phyloP scores from a whole-genome alignment of 192 early-diverging fungal species.

The Phlyctochytrium arcticum region DNA sequence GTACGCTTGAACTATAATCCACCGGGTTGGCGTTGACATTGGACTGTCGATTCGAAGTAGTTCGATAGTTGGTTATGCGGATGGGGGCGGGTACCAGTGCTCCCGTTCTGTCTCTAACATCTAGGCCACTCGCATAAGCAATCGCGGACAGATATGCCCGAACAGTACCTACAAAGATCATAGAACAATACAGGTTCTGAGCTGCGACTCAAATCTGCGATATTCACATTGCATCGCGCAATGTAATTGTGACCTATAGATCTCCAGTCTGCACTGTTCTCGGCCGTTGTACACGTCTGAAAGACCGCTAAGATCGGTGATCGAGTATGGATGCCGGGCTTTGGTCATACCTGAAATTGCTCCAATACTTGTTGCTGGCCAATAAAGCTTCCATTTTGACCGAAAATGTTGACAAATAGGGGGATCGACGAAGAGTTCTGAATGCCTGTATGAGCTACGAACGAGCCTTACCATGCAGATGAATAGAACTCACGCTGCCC shows the following conservation, averaged over 20 bases:
- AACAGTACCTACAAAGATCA: constrained; percentile 40
- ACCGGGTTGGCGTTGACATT: constrained; percentile 17
- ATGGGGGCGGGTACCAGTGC: constrained; percentile 41
- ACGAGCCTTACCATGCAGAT: too few relatives aligned
- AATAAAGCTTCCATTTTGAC: too few relatives aligned
- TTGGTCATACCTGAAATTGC: too few relatives aligned
- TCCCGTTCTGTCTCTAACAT: constrained; percentile 26
- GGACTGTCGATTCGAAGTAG: constrained; percentile 1
- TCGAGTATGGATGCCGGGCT: too few relatives aligned
- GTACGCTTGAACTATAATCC: constrained; percentile 19
- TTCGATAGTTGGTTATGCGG: constrained; percentile 32
- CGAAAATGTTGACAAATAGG: too few relatives aligned
- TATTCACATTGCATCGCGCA: constrained; percentile 30
- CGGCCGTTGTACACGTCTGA: too few relatives aligned
- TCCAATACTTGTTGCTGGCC: too few relatives aligned
- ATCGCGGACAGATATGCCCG: background rate
- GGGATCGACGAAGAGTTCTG: too few relatives aligned
- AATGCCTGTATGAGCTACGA: too few relatives aligned
- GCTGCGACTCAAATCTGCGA: constrained; percentile 16
- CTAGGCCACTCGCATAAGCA: background rate
- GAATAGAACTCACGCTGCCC: too few relatives aligned
- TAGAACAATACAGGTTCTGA: constrained; percentile 38
- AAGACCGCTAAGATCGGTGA: too few relatives aligned
- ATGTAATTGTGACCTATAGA: constrained; percentile 36
- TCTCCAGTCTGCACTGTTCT: too few relatives aligned